phyloP scores from a whole-genome alignment of 495 filamentous ascomycete genomes.

The Tuber umbilicatum region DNA sequence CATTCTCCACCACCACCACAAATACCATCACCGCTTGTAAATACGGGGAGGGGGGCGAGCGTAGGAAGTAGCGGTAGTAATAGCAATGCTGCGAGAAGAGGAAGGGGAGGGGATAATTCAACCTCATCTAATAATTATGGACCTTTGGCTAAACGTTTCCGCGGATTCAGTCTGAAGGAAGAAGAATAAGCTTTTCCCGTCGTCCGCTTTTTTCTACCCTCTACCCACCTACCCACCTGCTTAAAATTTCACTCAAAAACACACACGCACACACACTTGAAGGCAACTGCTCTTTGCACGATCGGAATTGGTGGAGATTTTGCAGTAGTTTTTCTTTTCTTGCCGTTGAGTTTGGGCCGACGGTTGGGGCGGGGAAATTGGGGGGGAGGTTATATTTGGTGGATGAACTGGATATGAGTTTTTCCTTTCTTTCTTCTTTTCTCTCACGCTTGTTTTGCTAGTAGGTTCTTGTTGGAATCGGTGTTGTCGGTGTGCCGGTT shows the following conservation, averaged over 20 bases:
- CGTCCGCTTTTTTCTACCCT: not conserved
- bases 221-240: not conserved
- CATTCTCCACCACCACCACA: conserved; percentile 11
- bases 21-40: conserved; percentile 24
- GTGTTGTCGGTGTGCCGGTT: not conserved
- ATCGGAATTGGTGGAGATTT: not conserved
- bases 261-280: not conserved
- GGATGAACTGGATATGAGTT: not conserved
- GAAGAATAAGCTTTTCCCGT: not conserved
- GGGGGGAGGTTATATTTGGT: not conserved
- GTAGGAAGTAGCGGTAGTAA: conserved; percentile 8
- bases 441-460: not conserved
- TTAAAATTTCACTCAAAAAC: conserved; percentile 1
- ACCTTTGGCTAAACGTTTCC: conserved; percentile 96
- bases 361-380: not conserved
- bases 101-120: conserved; percentile 44
- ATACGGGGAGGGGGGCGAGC: conserved; percentile 40
- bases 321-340: not conserved
- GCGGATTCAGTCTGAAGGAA: conserved; percentile 87
- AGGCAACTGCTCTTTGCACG: not conserved
- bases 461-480: not conserved
- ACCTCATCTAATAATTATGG: conserved; percentile 24
- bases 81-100: conserved; percentile 47
- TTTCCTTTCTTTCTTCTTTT: not conserved
- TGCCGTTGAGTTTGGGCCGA: not conserved